Base-by-base conservation (phyloP, 768 basidiomycete genomes). In the Ephemerocybe angulata region DNA sequence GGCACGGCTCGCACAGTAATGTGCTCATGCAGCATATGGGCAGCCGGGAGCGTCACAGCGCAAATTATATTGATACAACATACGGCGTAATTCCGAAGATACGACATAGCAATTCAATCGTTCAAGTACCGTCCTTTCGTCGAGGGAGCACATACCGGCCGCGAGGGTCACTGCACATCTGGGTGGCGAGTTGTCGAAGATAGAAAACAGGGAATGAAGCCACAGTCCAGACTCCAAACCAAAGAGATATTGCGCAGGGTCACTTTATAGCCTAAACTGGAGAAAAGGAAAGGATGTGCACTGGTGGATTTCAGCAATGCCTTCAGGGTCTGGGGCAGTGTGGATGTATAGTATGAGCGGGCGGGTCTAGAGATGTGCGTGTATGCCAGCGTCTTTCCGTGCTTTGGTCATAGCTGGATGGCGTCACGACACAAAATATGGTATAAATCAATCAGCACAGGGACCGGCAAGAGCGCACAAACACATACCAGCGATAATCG, bases 391-490 rank as follows among this genome's bases (percentile, higher is more conserved):
- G 37, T 86, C 85, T 65, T 86, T 88, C 67, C 92, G 81, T 55
- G 74, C 73, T 74, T 91, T 92, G 31, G 92, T 95, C 93, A 96
- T 96, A 12, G 93, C 93, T 93, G 61, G 52, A 28, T 28, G 31
- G 51, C 11, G 42, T 52, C 43, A 38, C 19, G 29, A 8, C 27
- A 46, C 30, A n/a, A 30, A 24, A 28, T 22, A 29, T 6, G 22
- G 21, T 19, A 12, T 30, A 27, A 22, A 27, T 17, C 19, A 19
- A 35, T 52, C 21, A 25, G 37, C 30, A 33, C 27, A 29, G 17
- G 21, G 25, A n/a, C 28, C 3, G 27, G 37, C 19, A 30, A 27
- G 21, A n/a, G 50, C 25, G 35, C 50, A 25, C 44, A 53, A 48
- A 29, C n/a, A 59, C 67, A 40, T 43, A 75, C 76, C 76, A 50